These are phyloP conservation scores for Pseudogymnoascus sp. DNA, from an alignment of 2,329 filamentous ascomycete genomes.

Conservation along the genomic window DNA sequence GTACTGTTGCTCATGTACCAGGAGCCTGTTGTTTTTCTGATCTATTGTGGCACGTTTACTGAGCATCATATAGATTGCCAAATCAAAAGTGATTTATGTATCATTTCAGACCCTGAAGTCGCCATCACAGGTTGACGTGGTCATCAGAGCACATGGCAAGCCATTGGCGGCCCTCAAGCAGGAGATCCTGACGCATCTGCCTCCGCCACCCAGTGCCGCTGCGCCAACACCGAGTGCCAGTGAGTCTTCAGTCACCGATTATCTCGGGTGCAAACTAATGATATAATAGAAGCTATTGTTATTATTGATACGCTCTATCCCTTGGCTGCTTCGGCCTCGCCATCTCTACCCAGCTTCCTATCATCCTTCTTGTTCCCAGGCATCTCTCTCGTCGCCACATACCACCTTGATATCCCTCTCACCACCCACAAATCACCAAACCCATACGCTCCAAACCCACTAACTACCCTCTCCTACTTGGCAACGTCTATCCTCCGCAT, in stretches of 20 bases:
- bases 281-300: slow-evolving; percentile 56
- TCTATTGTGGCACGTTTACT: slow-evolving; percentile 5
- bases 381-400: slow-evolving; percentile 68
- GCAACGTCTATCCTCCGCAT: slow-evolving; percentile 79
- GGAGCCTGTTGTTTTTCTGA: background rate
- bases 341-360: slow-evolving; percentile 60
- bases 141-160: slow-evolving; percentile 58
- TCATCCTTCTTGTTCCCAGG: slow-evolving; percentile 59
- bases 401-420: slow-evolving; percentile 73
- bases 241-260: slow-evolving; percentile 28
- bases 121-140: slow-evolving; percentile 56
- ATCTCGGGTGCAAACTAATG: background rate
- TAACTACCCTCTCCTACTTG: slow-evolving; percentile 70
- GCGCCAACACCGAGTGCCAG: slow-evolving; percentile 26
- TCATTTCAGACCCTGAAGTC: slow-evolving; percentile 62
- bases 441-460: slow-evolving; percentile 59
- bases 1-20: background rate
- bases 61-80: slow-evolving; percentile 43
- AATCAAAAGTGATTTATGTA: slow-evolving; percentile 65
- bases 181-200: slow-evolving; percentile 49
- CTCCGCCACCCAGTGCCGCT: slow-evolving; percentile 15
- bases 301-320: slow-evolving; percentile 74
- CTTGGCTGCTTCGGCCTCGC: slow-evolving; percentile 46
- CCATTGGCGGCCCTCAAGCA: slow-evolving; percentile 47
- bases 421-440: slow-evolving; percentile 30